Percentiles rank a stretch among this genome's conserved stretches.
Conservation (phyloP, 2,329 filamentous ascomycete species). For the Pyricularia sp. region DNA sequence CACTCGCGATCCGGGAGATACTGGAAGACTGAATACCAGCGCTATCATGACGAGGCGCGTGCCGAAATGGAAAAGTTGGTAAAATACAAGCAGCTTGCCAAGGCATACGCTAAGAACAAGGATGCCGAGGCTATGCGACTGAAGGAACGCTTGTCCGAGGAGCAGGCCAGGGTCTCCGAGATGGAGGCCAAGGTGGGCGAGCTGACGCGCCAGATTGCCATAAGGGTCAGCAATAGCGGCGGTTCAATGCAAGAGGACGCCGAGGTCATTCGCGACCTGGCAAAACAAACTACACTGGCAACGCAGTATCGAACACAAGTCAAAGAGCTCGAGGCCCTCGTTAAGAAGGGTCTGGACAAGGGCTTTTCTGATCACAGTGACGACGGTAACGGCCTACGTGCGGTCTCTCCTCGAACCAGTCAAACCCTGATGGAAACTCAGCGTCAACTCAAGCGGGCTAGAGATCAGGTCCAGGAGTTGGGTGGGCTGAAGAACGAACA, state of each 20-base stretch:
- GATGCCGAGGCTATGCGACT: conserved; percentile 62
- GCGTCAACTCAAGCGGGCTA: conserved; percentile 43
- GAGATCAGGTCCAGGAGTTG: conserved; percentile 43
- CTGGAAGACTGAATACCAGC: conserved; percentile 71
- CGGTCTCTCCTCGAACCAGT: conserved; percentile 39
- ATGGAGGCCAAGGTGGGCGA: conserved; percentile 56
- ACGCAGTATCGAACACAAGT: conserved; percentile 50
- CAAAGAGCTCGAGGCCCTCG: conserved; percentile 44
- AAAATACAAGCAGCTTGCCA: conserved; percentile 70
- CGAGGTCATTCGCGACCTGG: conserved; percentile 42
- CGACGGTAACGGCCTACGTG: conserved; percentile 11
- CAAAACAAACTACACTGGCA: conserved; percentile 47
- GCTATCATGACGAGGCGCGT: conserved; percentile 63
- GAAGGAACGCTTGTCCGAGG: conserved; percentile 55
- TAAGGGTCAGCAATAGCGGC: conserved; percentile 19
- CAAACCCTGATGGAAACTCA: conserved; percentile 42
- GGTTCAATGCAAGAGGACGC: conserved; percentile 17
- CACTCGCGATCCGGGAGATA: conserved; percentile 67
- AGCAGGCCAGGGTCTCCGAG: conserved; percentile 52
- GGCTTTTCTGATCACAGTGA: neutral
- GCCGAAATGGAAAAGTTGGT: conserved; percentile 69
- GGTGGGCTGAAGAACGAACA: conserved; percentile 42
- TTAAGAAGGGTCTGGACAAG: conserved; percentile 26
- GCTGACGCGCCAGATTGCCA: conserved; percentile 46
- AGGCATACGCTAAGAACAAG: conserved; percentile 70